Base-by-base conservation (phyloP, 768 basidiomycete species). In the Cubamyces lactineus region DNA sequence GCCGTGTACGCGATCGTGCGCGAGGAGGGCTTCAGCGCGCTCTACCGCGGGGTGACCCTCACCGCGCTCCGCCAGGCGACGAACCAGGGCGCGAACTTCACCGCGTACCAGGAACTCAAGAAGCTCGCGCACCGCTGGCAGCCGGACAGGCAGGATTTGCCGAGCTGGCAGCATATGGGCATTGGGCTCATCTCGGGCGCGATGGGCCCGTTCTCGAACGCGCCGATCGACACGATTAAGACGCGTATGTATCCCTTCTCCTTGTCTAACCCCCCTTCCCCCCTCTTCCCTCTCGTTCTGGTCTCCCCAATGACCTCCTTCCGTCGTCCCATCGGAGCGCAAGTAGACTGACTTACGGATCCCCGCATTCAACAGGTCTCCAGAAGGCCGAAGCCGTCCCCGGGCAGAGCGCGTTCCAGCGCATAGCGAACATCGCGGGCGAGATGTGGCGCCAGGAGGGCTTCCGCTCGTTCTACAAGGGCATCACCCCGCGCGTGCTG, bases 31-130 rank as follows among this genome's bases (percentile, higher is more conserved):
- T 59, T 91, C 43, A 67, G 78, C 50, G 85, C 96, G 0, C 79
- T 98, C 4, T 98, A 98, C 72, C 86, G 97, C 66, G 97, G 97
- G 21, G 96, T 99, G 41, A 84, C 87, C 4, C 81, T 99, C 41
- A 98, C 97, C 3, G 97, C 97, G 1, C 77, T 98, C 21, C 80
- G 97, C 50, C 97, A 99, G 79, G 96, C 97, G 16, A 99, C 96
- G 12, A 99, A 99, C 72, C 97, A 98, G 77, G 96, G 94, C 68
- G 96, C 92, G 23, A 99, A 99, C 75, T 99, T 99, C 70, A 98
- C 97, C 4, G 94, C 91, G 45, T 99, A 98, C 78, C 96, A 97
- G 72, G 94, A 98, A 73, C 79, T 98, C 69, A 99, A 98, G 81
- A 92, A 89, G 71, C 66, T 91, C 53, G 88, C 91, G 15, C 84